phyloP scores from a whole-genome alignment of 192 early-diverging fungal genomes.

The Coemansia sp. region DNA sequence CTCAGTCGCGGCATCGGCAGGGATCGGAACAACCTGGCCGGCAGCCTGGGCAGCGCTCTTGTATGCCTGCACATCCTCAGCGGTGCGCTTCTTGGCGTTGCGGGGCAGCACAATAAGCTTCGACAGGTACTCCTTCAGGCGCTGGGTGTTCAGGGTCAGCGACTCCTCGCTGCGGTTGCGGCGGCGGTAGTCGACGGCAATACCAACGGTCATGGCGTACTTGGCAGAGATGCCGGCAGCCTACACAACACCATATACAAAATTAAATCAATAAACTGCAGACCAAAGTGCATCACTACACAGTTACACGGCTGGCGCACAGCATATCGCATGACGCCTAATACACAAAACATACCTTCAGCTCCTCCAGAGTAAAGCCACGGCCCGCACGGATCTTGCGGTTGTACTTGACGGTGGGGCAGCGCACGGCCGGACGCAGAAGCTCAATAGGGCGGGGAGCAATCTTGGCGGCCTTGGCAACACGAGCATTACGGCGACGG shows the following conservation, averaged over 20 bases:
- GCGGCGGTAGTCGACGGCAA: conserved; percentile 95
- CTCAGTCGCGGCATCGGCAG: conserved; percentile 26
- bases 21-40: conserved; percentile 40
- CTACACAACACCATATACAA: no score
- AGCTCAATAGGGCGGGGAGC: conserved; percentile 96
- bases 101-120: conserved; percentile 97
- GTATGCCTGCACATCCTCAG: conserved; percentile 45
- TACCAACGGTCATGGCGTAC: conserved; percentile 91
- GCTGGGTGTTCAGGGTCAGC: conserved; percentile 88
- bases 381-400: conserved; percentile 92
- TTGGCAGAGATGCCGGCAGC: conserved; percentile 90
- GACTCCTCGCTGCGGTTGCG: conserved; percentile 95
- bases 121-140: conserved; percentile 90
- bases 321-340: not conserved
- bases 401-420: conserved; percentile 98
- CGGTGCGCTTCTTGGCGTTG: conserved; percentile 82
- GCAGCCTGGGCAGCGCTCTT: conserved; percentile 46
- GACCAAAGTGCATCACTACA: no score
- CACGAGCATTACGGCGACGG: conserved; percentile 78
- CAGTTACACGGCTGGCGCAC: no score
- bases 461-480: conserved; percentile 93
- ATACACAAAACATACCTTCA: conserved; percentile 64
- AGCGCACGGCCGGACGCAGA: conserved; percentile 94
- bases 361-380: conserved; percentile 98
- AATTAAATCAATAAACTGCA: no score